A percentile compares a stretch with the other conserved stretches of the same genome.
These are phyloP conservation scores for Coemansia sp. DNA, from an alignment of 192 early-diverging fungal genomes.

Conservation along the genomic window DNA sequence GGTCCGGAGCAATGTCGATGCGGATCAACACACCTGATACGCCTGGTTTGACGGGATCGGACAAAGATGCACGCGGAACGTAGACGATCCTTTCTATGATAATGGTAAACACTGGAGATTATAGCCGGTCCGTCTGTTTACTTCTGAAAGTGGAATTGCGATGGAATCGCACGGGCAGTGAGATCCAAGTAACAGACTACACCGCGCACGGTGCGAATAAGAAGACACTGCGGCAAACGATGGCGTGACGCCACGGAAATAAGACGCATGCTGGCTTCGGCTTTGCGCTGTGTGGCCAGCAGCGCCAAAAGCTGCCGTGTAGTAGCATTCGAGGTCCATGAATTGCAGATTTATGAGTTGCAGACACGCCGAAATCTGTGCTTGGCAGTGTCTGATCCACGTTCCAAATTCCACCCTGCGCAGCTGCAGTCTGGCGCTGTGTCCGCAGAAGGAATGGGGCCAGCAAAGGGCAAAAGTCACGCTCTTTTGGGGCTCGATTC, in stretches of 20 bases:
- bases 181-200: background rate
- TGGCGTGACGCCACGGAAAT: slow-evolving; percentile 27
- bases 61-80: slow-evolving; percentile 13
- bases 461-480: too few species aligned
- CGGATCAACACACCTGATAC: background rate
- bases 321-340: too few species aligned
- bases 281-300: too few species aligned
- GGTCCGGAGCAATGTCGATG: background rate
- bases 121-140: background rate
- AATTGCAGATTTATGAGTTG: too few species aligned
- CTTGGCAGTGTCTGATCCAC: too few species aligned
- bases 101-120: slow-evolving; percentile 6
- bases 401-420: too few species aligned
- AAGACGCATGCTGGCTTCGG: background rate
- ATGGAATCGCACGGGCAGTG: background rate
- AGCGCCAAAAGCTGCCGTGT: too few species aligned
- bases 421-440: too few species aligned
- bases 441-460: too few species aligned
- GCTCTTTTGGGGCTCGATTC: too few species aligned
- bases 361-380: too few species aligned
- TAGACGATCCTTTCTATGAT: slow-evolving; percentile 3
- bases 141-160: background rate
- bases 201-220: background rate
- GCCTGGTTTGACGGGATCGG: slow-evolving; percentile 5
- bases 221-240: background rate